Evolutionary conservation across 2,329 filamentous ascomycete species (phyloP).

Genomic region (Volutella citrinella): DNA sequence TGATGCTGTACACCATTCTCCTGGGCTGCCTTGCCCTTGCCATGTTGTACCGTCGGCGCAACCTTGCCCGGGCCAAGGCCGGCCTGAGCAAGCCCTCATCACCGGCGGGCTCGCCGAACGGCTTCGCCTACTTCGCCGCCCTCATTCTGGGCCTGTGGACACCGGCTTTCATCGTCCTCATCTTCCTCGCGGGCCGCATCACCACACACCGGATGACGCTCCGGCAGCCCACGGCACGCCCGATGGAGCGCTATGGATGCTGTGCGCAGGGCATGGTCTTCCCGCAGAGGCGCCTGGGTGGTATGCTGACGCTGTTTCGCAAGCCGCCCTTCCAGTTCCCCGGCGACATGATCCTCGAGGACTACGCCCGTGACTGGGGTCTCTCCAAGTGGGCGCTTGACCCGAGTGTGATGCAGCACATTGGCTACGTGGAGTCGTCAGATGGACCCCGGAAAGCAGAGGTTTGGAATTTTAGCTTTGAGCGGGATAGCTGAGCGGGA

Average conservation of each 20-base stretch:
- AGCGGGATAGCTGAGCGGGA: slow-evolving; percentile 14
- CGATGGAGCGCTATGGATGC: slow-evolving; percentile 38
- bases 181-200: slow-evolving; percentile 28
- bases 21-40: slow-evolving; percentile 11
- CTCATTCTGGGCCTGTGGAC: slow-evolving; percentile 28
- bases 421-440: slow-evolving; percentile 31
- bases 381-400: slow-evolving; percentile 35
- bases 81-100: too few species aligned
- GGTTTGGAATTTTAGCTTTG: slow-evolving; percentile 37
- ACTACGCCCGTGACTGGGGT: slow-evolving; percentile 26
- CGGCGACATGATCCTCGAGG: slow-evolving; percentile 35
- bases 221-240: slow-evolving; percentile 22
- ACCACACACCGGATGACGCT: slow-evolving; percentile 24
- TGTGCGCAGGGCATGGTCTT: slow-evolving; percentile 37
- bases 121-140: slow-evolving; percentile 23
- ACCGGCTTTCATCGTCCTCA: slow-evolving; percentile 29
- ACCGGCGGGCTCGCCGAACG: slow-evolving; percentile 10
- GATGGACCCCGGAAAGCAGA: slow-evolving; percentile 25
- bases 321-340: slow-evolving; percentile 31
- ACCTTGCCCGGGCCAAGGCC: too few species aligned
- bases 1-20: slow-evolving; percentile 23
- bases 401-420: slow-evolving; percentile 36
- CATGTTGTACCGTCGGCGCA: slow-evolving; percentile 9
- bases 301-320: slow-evolving; percentile 24
- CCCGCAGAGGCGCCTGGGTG: slow-evolving; percentile 27